A percentile compares a stretch with the other conserved stretches of the same genome.
phyloP scores from a whole-genome alignment of 768 basidiomycete species.

The Xerocomus potaroensis region DNA sequence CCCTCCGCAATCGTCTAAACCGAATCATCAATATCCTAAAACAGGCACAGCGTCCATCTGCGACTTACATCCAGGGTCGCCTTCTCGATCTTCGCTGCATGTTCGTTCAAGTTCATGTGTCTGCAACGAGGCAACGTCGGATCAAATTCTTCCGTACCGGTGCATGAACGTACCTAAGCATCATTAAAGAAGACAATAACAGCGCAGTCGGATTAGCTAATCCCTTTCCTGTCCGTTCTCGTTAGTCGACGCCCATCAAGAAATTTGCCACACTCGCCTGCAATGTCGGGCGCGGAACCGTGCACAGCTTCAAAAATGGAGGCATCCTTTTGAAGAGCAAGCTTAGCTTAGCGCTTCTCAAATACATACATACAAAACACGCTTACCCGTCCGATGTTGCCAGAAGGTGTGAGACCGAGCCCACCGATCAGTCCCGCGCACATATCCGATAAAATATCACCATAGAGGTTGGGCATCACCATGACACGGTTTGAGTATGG shows the following conservation, averaged over 20 bases:
- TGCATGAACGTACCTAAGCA: conserved; percentile 69
- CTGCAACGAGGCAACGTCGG: conserved; percentile 38
- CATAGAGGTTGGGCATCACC: conserved; percentile 99
- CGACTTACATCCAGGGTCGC: conserved; percentile 81
- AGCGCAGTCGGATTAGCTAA: conserved; percentile 99
- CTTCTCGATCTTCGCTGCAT: conserved; percentile 88
- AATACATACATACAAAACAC: conserved; percentile 1
- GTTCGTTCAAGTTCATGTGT: conserved; percentile 86
- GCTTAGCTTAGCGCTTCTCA: conserved; percentile 11
- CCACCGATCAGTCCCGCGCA: conserved; percentile 98
- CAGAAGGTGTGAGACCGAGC: conserved; percentile 93
- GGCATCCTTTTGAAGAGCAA: conserved; percentile 75
- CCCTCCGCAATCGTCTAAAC: conserved; percentile 94
- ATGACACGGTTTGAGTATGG: conserved; percentile 96
- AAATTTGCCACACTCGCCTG: conserved; percentile 45
- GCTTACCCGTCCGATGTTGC: conserved; percentile 90
- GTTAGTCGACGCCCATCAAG: not conserved
- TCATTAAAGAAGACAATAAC: conserved; percentile 93
- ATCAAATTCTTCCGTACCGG: conserved; percentile 15
- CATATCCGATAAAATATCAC: conserved; percentile 96
- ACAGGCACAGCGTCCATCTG: not conserved
- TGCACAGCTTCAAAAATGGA: conserved; percentile 99
- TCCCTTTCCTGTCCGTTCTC: conserved; percentile 59
- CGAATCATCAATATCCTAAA: conserved; percentile 4
- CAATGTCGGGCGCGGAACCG: conserved; percentile 99